These are phyloP conservation scores for Saturnispora mendoncae DNA, from an alignment of 805 yeast species.

Conservation along the genomic window DNA sequence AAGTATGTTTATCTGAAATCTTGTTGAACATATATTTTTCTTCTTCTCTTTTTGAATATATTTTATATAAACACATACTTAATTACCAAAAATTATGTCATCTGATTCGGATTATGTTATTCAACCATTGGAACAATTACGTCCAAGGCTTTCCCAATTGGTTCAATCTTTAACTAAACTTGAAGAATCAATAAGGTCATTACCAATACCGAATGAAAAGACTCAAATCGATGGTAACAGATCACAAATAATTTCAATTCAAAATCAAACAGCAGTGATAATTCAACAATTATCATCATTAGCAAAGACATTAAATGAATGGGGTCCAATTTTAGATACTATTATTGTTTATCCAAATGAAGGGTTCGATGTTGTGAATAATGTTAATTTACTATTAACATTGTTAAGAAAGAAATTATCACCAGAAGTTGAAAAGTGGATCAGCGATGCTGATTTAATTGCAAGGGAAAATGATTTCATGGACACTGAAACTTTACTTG, in stretches of 20 bases:
- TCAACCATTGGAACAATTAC: slow-evolving; percentile 41
- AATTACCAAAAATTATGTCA: not conserved
- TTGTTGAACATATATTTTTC: too few species aligned
- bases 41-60: too few species aligned
- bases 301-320: slow-evolving; percentile 56
- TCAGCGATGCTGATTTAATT: slow-evolving; percentile 32
- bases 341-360: slow-evolving; percentile 82
- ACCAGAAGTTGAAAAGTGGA: slow-evolving; percentile 90
- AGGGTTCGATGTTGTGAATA: slow-evolving; percentile 75
- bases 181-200: slow-evolving; percentile 39
- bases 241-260: slow-evolving; percentile 53
- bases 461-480: slow-evolving; percentile 1
- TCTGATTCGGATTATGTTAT: slow-evolving; percentile 4
- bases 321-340: slow-evolving; percentile 47
- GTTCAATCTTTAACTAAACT: slow-evolving; percentile 53
- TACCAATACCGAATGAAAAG: slow-evolving; percentile 25
- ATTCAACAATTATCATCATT: slow-evolving; percentile 75
- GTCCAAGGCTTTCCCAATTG: slow-evolving; percentile 53
- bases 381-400: slow-evolving; percentile 76
- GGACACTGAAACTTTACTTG: not conserved
- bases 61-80: not conserved
- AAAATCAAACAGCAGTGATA: slow-evolving; percentile 75
- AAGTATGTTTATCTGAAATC: too few species aligned
- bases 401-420: slow-evolving; percentile 76
- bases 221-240: slow-evolving; percentile 19